Evolutionary conservation across 331 rosid species (phyloP).

Genomic region (Stylosanthes scabra): DNA sequence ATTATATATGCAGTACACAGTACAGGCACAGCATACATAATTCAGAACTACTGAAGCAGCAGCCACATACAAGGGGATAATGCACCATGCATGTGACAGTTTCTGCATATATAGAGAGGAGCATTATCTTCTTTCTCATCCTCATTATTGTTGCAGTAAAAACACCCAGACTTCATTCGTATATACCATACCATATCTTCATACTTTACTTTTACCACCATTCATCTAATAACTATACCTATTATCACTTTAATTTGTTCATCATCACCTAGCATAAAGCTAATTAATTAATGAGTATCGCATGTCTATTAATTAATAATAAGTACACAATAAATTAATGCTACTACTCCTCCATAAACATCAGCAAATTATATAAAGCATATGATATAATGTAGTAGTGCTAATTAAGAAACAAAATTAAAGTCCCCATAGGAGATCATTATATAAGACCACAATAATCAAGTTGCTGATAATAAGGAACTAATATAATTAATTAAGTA

Average conservation of each 20-base stretch:
- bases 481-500: too few species aligned
- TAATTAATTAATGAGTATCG: too few species aligned
- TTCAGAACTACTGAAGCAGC: not conserved
- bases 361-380: too few species aligned
- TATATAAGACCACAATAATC: not conserved
- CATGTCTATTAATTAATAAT: too few species aligned
- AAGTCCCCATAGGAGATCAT: too few species aligned
- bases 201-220: not conserved
- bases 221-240: not conserved
- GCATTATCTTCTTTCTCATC: not conserved
- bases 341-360: too few species aligned
- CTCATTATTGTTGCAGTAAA: not conserved
- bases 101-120: not conserved
- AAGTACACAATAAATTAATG: not conserved
- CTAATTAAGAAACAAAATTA: too few species aligned
- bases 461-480: too few species aligned
- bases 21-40: not conserved
- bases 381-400: too few species aligned
- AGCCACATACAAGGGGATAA: conserved; percentile 5
- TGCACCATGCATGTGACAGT: conserved; percentile 20
- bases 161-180: too few species aligned
- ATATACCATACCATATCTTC: not conserved
- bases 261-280: not conserved
- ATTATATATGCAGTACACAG: conserved; percentile 23
- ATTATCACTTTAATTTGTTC: conserved; percentile 1